A percentile compares a stretch with the other conserved stretches of the same genome.
These are phyloP conservation scores for Gymnopus androsaceus DNA, from an alignment of 1,284 basidiomycete species.

Conservation along the genomic window DNA sequence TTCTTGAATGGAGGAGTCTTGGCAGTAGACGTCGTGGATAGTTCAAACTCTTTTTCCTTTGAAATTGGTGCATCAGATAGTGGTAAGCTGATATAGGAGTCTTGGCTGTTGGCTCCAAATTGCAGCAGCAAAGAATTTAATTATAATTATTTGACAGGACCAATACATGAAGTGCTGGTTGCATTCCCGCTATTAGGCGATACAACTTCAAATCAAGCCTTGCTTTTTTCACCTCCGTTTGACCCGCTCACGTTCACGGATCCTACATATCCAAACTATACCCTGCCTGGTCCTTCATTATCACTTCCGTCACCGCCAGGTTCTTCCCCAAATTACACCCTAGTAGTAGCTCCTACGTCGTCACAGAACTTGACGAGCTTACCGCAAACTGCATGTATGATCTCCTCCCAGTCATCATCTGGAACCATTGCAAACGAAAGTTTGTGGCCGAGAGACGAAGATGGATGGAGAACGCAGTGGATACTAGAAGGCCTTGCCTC, in stretches of 20 bases:
- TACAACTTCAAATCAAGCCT: slow-evolving; percentile 70
- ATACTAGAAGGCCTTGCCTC: slow-evolving; percentile 57
- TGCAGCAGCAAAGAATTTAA: neutral
- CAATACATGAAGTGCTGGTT: slow-evolving; percentile 30
- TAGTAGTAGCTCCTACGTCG: slow-evolving; percentile 53
- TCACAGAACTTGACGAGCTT: slow-evolving; percentile 40
- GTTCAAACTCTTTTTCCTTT: slow-evolving; percentile 42
- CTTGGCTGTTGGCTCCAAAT: too few species aligned
- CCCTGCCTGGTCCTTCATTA: slow-evolving; percentile 63
- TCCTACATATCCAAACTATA: slow-evolving; percentile 81
- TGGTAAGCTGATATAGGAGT: slow-evolving; percentile 38
- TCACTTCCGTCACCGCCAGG: slow-evolving; percentile 45
- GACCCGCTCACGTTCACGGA: slow-evolving; percentile 30
- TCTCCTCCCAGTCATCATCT: slow-evolving; percentile 33
- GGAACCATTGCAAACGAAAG: slow-evolving; percentile 43
- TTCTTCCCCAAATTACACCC: slow-evolving; percentile 50
- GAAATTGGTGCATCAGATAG: slow-evolving; percentile 59
- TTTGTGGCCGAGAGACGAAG: slow-evolving; percentile 54
- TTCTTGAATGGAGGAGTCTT: slow-evolving; percentile 51
- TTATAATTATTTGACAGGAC: slow-evolving; percentile 15
- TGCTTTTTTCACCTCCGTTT: slow-evolving; percentile 77
- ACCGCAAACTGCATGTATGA: slow-evolving; percentile 63
- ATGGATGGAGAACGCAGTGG: slow-evolving; percentile 72
- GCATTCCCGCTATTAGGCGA: slow-evolving; percentile 67
- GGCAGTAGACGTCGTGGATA: slow-evolving; percentile 40